Evolutionary conservation across 2,329 filamentous ascomycete genomes (phyloP).

Genomic region (Cercospora beticola): DNA sequence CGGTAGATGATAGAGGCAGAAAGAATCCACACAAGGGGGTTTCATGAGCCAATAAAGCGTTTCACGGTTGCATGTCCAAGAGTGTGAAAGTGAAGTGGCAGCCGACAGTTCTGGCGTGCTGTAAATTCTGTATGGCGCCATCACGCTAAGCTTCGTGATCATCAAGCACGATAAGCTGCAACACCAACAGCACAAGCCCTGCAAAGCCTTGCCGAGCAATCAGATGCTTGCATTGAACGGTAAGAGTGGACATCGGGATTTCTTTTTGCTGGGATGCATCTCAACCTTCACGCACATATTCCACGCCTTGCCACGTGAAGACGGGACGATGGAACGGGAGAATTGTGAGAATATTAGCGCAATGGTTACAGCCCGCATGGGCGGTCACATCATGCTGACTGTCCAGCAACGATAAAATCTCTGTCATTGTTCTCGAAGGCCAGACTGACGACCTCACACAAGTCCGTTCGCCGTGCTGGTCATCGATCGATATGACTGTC

Average conservation of each 20-base stretch:
- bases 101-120: constrained; percentile 19
- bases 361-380: not conserved
- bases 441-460: not conserved
- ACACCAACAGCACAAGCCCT: constrained; percentile 8
- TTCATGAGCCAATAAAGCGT: not conserved
- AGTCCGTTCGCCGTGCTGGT: not conserved
- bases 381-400: not conserved
- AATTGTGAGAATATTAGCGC: not conserved
- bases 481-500: not conserved
- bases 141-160: constrained; percentile 13
- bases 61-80: not conserved
- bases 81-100: not conserved
- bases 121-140: constrained; percentile 16
- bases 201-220: constrained; percentile 14
- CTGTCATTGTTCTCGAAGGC: not conserved
- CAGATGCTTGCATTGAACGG: constrained; percentile 2
- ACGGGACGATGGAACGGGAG: not conserved
- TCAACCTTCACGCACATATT: not conserved
- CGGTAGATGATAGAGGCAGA: not conserved
- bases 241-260: not conserved
- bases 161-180: constrained; percentile 5
- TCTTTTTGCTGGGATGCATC: not conserved
- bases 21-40: not conserved
- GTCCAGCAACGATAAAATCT: not conserved
- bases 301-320: not conserved